Evolutionary conservation across 306 rosid genomes (phyloP).

Genomic region (Aeschynomene evenia): DNA sequence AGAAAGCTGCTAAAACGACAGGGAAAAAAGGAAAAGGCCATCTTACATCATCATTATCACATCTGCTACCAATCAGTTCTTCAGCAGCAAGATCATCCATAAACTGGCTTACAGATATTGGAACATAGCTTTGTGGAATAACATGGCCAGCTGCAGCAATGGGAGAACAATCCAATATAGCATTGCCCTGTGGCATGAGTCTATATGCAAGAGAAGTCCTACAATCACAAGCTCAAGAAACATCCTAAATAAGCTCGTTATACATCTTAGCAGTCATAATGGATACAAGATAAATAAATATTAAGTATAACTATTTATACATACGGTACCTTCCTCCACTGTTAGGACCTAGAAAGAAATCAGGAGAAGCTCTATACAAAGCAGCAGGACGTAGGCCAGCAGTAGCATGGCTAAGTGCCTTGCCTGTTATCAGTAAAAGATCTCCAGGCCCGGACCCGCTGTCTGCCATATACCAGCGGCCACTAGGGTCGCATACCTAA

Average conservation of each 20-base stretch:
- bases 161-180: conserved; percentile 90
- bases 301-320: not conserved
- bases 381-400: conserved; percentile 92
- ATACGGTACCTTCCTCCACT: conserved; percentile 72
- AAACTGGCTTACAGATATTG: conserved; percentile 97
- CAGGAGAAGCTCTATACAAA: conserved; percentile 72
- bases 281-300: conserved; percentile 9
- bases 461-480: conserved; percentile 96
- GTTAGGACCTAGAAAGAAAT: conserved; percentile 51
- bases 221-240: conserved; percentile 48
- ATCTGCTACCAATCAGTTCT: conserved; percentile 64
- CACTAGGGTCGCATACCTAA: conserved; percentile 89
- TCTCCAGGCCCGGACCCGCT: conserved; percentile 76
- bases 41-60: conserved; percentile 66
- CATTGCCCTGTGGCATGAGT: conserved; percentile 95
- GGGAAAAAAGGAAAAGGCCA: not conserved
- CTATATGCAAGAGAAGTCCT: conserved; percentile 94
- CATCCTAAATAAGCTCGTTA: conserved; percentile 39
- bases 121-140: conserved; percentile 83
- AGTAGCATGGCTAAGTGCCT: conserved; percentile 89
- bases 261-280: conserved; percentile 17
- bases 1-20: conserved; percentile 17
- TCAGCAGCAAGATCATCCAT: conserved; percentile 98
- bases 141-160: conserved; percentile 95
- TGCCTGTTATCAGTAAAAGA: conserved; percentile 88